Conservation (phyloP, 2,329 filamentous ascomycete genomes). For the Cladosporium sp. region DNA sequence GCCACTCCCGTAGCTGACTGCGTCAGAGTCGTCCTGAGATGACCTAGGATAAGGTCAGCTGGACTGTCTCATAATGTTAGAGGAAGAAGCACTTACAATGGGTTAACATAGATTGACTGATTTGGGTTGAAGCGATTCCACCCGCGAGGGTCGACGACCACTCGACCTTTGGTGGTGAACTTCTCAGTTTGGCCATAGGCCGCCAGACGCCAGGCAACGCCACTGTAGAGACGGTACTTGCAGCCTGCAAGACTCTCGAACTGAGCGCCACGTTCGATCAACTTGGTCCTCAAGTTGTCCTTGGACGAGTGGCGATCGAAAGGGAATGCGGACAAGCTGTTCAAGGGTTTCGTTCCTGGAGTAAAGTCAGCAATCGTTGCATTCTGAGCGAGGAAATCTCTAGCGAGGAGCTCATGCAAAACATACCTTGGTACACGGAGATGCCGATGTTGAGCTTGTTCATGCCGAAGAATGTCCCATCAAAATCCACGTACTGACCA, state of each 20-base stretch:
- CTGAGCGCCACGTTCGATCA: conserved; percentile 44
- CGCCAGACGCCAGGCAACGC: conserved; percentile 39
- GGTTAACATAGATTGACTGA: conserved; percentile 34
- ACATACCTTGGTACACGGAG: conserved; percentile 32
- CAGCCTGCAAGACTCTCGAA: conserved; percentile 46
- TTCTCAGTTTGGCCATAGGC: conserved; percentile 33
- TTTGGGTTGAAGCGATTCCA: conserved; percentile 46
- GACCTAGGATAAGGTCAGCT: background rate
- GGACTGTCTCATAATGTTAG: conserved; percentile 13
- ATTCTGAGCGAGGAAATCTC: no score
- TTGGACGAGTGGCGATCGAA: conserved; percentile 42
- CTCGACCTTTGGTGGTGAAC: conserved; percentile 44
- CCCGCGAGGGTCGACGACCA: conserved; percentile 51
- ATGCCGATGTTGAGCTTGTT: conserved; percentile 29
- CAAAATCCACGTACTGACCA: conserved; percentile 33
- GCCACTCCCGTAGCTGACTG: conserved; percentile 1
- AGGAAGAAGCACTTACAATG: conserved; percentile 26
- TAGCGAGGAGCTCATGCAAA: no score
- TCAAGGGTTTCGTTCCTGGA: conserved; percentile 16
- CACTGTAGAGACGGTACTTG: conserved; percentile 49
- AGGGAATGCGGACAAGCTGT: conserved; percentile 40
- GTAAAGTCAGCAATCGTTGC: background rate
- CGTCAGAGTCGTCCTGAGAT: no score
- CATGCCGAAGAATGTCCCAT: conserved; percentile 36
- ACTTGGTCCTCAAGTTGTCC: conserved; percentile 33